phyloP scores from a whole-genome alignment of 83 land plant species.

The Picea abies region DNA sequence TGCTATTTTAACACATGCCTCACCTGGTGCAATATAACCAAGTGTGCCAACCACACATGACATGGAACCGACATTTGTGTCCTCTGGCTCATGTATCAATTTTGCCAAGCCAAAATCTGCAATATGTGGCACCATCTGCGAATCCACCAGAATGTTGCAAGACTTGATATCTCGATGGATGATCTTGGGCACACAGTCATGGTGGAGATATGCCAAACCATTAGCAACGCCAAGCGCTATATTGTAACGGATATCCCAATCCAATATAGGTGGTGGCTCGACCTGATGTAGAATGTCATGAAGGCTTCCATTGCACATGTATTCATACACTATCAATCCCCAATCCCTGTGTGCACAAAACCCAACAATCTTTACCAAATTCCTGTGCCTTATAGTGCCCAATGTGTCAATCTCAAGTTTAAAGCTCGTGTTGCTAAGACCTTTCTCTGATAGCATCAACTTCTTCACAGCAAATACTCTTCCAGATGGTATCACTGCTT shows the following conservation, averaged over 20 bases:
- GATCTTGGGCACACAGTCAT: conserved; percentile 40
- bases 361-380: conserved; percentile 44
- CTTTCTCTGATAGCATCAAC: conserved; percentile 24
- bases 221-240: conserved; percentile 44
- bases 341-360: conserved; percentile 23
- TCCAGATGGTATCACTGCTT: conserved; percentile 8
- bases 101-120: conserved; percentile 41
- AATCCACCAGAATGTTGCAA: conserved; percentile 36
- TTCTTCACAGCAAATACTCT: conserved; percentile 41
- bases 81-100: conserved; percentile 20
- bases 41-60: conserved; percentile 39
- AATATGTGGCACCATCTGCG: conserved; percentile 39
- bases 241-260: conserved; percentile 27
- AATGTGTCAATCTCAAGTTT: conserved; percentile 29
- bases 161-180: conserved; percentile 47
- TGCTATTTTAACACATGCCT: background rate
- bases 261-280: conserved; percentile 17
- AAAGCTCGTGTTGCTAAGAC: conserved; percentile 13
- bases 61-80: conserved; percentile 9
- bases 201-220: conserved; percentile 41
- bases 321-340: conserved; percentile 39
- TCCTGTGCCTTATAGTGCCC: conserved; percentile 34
- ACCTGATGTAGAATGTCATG: conserved; percentile 35
- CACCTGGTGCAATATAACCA: conserved; percentile 59
- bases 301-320: conserved; percentile 42